Evolutionary conservation across 192 early-diverging fungal species (phyloP).

Genomic region (Backusella sp.): DNA sequence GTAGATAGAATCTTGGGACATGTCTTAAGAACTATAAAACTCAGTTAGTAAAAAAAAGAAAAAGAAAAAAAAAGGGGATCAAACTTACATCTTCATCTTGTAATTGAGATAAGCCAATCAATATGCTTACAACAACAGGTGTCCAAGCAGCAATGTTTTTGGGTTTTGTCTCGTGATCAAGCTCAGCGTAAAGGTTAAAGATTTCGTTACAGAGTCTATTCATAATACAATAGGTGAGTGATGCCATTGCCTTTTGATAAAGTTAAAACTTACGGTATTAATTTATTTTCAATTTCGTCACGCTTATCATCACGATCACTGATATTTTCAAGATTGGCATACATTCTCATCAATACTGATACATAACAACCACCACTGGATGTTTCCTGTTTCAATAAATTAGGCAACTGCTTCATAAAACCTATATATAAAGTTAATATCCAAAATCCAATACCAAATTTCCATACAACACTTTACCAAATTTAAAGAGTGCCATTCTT

Average conservation of each 20-base stretch:
- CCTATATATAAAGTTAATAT: constrained; percentile 40
- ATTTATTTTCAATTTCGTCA: constrained; percentile 36
- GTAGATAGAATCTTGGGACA: constrained; percentile 61
- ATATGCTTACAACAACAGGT: constrained; percentile 70
- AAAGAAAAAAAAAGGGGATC: not conserved
- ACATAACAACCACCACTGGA: constrained; percentile 64
- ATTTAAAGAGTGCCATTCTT: constrained; percentile 75
- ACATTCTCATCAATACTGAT: constrained; percentile 67
- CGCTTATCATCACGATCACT: constrained; percentile 37
- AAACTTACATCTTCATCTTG: constrained; percentile 58
- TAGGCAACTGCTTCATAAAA: constrained; percentile 88
- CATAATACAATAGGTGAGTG: not conserved
- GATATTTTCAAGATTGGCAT: constrained; percentile 48
- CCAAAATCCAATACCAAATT: not conserved
- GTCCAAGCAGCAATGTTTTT: constrained; percentile 73
- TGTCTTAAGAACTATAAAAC: constrained; percentile 53
- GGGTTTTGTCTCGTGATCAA: constrained; percentile 70
- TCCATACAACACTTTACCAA: constrained; percentile 27
- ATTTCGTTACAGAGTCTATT: constrained; percentile 54
- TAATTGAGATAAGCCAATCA: constrained; percentile 65
- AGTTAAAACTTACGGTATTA: constrained; percentile 39
- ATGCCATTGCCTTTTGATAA: not conserved
- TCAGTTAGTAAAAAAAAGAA: not conserved
- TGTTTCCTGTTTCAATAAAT: constrained; percentile 90
- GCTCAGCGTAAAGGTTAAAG: constrained; percentile 56